A percentile compares a stretch with the other conserved stretches of the same genome.
phyloP scores from a whole-genome alignment of 1,284 basidiomycete genomes.

The Veloporphyrellus conicus region DNA sequence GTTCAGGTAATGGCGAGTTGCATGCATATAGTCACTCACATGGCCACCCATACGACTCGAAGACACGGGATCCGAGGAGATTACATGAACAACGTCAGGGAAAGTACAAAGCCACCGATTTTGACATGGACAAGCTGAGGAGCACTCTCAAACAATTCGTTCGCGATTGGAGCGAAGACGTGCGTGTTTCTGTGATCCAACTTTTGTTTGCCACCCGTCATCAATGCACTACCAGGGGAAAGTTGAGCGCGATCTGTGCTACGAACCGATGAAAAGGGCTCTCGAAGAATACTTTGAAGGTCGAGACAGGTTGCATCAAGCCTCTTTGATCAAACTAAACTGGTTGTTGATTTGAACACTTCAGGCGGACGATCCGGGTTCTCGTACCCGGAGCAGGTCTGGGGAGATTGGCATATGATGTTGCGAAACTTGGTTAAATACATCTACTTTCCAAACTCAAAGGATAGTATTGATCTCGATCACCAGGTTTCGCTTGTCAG shows the following conservation, averaged over 20 bases:
- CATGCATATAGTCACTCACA: slow-evolving; percentile 29
- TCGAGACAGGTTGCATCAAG: slow-evolving; percentile 47
- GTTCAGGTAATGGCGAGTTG: slow-evolving; percentile 26
- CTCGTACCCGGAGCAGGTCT: slow-evolving; percentile 87
- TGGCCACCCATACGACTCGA: slow-evolving; percentile 23
- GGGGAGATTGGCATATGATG: slow-evolving; percentile 81
- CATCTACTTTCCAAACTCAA: not conserved
- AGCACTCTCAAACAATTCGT: slow-evolving; percentile 89
- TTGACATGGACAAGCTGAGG: slow-evolving; percentile 82
- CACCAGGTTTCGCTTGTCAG: slow-evolving; percentile 76
- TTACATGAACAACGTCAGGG: slow-evolving; percentile 11
- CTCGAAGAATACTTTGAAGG: slow-evolving; percentile 62
- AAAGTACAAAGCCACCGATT: slow-evolving; percentile 54
- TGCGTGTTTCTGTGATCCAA: slow-evolving; percentile 30
- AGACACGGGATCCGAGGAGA: slow-evolving; percentile 24
- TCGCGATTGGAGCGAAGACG: slow-evolving; percentile 84
- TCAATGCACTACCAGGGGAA: slow-evolving; percentile 49
- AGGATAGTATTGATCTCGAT: not conserved
- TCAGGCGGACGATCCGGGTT: slow-evolving; percentile 60
- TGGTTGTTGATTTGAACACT: slow-evolving; percentile 3
- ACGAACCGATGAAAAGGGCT: slow-evolving; percentile 75
- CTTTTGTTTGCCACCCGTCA: not conserved
- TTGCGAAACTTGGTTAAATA: slow-evolving; percentile 70
- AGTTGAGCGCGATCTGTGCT: slow-evolving; percentile 71
- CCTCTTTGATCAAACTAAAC: not conserved